Conservation (phyloP, 805 yeast species). For the Ogataea saltuana region DNA sequence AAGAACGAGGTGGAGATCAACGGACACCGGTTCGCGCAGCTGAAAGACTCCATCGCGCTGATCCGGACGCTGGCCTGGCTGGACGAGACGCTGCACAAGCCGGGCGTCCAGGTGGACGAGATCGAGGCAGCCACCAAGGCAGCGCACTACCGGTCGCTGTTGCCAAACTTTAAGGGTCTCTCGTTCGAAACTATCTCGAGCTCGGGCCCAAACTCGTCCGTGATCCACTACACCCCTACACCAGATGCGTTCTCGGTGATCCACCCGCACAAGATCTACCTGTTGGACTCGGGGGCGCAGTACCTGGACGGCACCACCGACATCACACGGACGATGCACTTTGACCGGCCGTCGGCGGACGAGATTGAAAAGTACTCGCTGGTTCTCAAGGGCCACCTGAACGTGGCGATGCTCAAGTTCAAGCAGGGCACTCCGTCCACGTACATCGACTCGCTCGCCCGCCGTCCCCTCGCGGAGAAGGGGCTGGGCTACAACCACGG, state of each 20-base stretch:
- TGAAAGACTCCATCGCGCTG: slow-evolving; percentile 79
- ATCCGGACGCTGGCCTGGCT: slow-evolving; percentile 82
- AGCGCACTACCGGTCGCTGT: slow-evolving; percentile 45
- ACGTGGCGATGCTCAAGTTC: slow-evolving; percentile 76
- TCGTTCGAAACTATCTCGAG: slow-evolving; percentile 79
- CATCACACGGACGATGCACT: slow-evolving; percentile 84
- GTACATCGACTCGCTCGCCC: slow-evolving; percentile 76
- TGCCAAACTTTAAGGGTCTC: slow-evolving; percentile 56
- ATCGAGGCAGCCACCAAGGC: slow-evolving; percentile 56
- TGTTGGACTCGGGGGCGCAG: slow-evolving; percentile 91
- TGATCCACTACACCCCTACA: slow-evolving; percentile 76
- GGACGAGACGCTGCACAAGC: slow-evolving; percentile 47
- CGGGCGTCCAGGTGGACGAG: slow-evolving; percentile 49
- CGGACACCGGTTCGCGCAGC: slow-evolving; percentile 75
- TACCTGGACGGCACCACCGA: slow-evolving; percentile 95
- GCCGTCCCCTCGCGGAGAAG: slow-evolving; percentile 77
- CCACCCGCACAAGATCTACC: slow-evolving; percentile 65
- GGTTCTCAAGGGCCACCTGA: slow-evolving; percentile 89
- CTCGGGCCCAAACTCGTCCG: slow-evolving; percentile 72
- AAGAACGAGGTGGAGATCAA: slow-evolving; percentile 73
- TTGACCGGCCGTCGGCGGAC: slow-evolving; percentile 55
- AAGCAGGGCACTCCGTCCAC: slow-evolving; percentile 76
- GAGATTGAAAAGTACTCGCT: slow-evolving; percentile 72
- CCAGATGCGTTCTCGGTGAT: slow-evolving; percentile 57
- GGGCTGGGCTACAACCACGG: slow-evolving; percentile 93